Base-by-base conservation (phyloP, 805 yeast genomes). In the Wickerhamomyces subpelliculosus region DNA sequence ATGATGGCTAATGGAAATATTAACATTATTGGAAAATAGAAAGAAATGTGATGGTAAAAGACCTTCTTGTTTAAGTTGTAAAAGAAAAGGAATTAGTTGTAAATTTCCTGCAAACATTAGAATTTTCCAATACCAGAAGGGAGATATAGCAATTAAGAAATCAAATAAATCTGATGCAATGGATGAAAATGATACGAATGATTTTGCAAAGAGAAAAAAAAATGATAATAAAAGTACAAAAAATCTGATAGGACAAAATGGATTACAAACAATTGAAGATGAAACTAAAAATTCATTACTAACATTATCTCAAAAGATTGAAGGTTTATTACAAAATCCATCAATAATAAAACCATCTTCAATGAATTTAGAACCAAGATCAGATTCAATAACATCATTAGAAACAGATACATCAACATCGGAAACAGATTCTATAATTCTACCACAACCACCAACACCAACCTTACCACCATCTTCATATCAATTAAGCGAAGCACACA, bases 1-100 rank as follows among this genome's bases (percentile, higher is more conserved):
- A n/a, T n/a, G n/a, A n/a, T n/a, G n/a, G n/a, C n/a, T n/a, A n/a
- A n/a, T n/a, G n/a, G n/a, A n/a, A n/a, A n/a, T 13, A 26, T 17
- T 26, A 26, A 26, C 21, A 5, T 3, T 20, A 10, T 5, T 27
- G 13, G 12, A 5, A 8, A 8, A 24, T 11, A 34, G 36, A 19
- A 54, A 54, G 50, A 54, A 49, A 23, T 54, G 58, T 42, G 57
- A 52, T 42, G 53, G 55, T 32, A 32, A 28, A n/a, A 49, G 47
- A 37, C 58, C 58, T 7, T 32, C 31, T 2, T 54, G 58, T 41
- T 32, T 35, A 8, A 52, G 57, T 28, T 54, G 58, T 38, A 30
- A 24, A 4, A 54, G 51, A 30, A 52, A 48, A 37, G 54, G 53
- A 2, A 25, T 49, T 1, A 8, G 27, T 4, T 54, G 58, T 40